Base-by-base conservation (phyloP, 345 rosid genomes). In the Sisymbrium altissimum region DNA sequence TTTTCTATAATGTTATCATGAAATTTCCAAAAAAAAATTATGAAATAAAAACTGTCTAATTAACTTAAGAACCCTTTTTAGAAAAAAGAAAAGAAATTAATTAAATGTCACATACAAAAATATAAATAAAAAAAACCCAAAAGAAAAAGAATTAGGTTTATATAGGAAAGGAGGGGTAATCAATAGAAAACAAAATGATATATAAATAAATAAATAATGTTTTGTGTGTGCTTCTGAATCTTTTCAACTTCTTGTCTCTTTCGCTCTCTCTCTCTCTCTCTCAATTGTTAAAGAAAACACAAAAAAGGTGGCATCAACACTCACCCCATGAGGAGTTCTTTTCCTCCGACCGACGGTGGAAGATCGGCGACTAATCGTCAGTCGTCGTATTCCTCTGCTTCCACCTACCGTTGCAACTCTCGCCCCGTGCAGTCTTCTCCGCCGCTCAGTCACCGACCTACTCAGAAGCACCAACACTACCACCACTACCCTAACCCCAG, bases 281-380 rank as follows among this genome's bases (percentile, higher is more conserved):
- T n/a, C 23, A 56, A 66, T 35, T 35, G 59, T 55, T 33, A 25
- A 33, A 30, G 4, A 33, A 57, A 15, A 27, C 33, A 15, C 36
- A 54, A 29, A 10, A 45, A 74, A 48, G 23, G 43, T 76, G 79
- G 74, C 69, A 75, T 45, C 68, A 54, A 4, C 29, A 21, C 27
- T 27, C 30, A 30, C 55, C 38, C 38, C 53, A 78, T 68, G 81
- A 71, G 64, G 69, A 73, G 46, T 35, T 72, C 81, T 7, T 45
- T 36, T 19, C 74, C 74, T 66, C 74, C 62, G 1, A 4, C 74
- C 46, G 35, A 50, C 65, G 52, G 55, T 61, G 59, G 70, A 36
- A 44, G 66, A 59, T 55, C 78, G 33, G 48, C 46, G 60, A 68
- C 66, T 62, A 21, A 61, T 57, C 75, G 65, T 54, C 69, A 49